These are phyloP conservation scores for Lasiodiplodia citricola DNA, from an alignment of 2,329 filamentous ascomycete species.

Conservation along the genomic window DNA sequence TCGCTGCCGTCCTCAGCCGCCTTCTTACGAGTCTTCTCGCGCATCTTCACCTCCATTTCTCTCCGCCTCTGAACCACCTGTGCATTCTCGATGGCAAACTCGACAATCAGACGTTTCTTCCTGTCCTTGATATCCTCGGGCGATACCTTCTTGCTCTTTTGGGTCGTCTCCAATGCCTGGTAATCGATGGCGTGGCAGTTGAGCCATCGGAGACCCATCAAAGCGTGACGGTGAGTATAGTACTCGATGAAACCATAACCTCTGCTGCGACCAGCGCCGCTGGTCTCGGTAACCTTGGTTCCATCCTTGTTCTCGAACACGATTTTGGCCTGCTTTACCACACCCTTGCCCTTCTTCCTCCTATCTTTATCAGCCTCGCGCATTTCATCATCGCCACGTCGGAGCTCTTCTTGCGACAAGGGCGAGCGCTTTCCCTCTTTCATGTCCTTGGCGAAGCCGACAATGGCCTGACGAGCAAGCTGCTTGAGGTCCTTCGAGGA, in stretches of 20 bases:
- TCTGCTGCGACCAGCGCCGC: slow-evolving; percentile 79
- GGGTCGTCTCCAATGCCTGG: slow-evolving; percentile 52
- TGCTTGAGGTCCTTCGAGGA: slow-evolving; percentile 88
- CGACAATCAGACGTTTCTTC: slow-evolving; percentile 88
- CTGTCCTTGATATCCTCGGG: slow-evolving; percentile 66
- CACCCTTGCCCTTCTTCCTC: slow-evolving; percentile 80
- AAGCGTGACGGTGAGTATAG: slow-evolving; percentile 86
- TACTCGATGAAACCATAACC: slow-evolving; percentile 99
- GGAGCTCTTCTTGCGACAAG: slow-evolving; percentile 87
- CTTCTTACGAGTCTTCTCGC: slow-evolving; percentile 49
- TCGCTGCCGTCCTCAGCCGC: slow-evolving; percentile 48
- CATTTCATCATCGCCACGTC: slow-evolving; percentile 79
- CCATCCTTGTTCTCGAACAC: slow-evolving; percentile 90
- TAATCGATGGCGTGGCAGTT: slow-evolving; percentile 74
- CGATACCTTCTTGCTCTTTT: slow-evolving; percentile 45
- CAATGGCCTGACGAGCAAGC: slow-evolving; percentile 87
- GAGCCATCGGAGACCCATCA: slow-evolving; percentile 93
- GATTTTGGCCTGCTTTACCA: slow-evolving; percentile 92
- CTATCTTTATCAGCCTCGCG: slow-evolving; percentile 79
- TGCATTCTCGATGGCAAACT: slow-evolving; percentile 98
- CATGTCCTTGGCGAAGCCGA: slow-evolving; percentile 90
- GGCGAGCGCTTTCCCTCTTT: slow-evolving; percentile 76
- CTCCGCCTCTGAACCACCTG: slow-evolving; percentile 86
- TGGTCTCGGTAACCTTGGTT: slow-evolving; percentile 78
- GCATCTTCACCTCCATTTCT: slow-evolving; percentile 64